Evolutionary conservation across 1,139 yeast species (phyloP).

Genomic region (Nakaseomyces kungkrabaensis): DNA sequence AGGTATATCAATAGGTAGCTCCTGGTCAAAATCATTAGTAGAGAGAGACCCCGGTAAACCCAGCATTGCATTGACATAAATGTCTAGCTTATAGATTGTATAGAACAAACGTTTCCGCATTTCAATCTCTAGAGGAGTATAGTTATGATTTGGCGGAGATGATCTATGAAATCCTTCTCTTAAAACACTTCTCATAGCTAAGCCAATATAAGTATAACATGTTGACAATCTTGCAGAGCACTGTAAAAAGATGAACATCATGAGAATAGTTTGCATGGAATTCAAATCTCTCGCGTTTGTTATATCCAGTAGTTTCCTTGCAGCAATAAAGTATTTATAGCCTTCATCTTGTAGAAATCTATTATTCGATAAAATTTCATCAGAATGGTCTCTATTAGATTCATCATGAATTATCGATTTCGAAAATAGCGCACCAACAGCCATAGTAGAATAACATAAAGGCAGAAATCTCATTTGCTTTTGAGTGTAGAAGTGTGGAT

Average conservation of each 20-base stretch:
- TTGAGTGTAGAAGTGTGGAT: slow-evolving; percentile 55
- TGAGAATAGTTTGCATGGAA: slow-evolving; percentile 63
- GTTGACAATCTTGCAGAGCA: slow-evolving; percentile 86
- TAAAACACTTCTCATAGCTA: slow-evolving; percentile 76
- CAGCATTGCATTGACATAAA: slow-evolving; percentile 78
- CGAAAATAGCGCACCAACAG: slow-evolving; percentile 67
- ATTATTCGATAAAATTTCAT: slow-evolving; percentile 29
- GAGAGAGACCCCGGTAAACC: slow-evolving; percentile 69
- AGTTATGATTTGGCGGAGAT: slow-evolving; percentile 34
- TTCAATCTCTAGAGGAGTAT: slow-evolving; percentile 78
- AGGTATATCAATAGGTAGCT: slow-evolving; percentile 72
- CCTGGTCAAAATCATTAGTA: slow-evolving; percentile 84
- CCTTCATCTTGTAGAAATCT: slow-evolving; percentile 66
- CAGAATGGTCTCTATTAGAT: slow-evolving; percentile 35
- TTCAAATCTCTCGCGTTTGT: slow-evolving; percentile 55
- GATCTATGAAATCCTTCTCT: slow-evolving; percentile 84
- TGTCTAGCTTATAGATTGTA: slow-evolving; percentile 86
- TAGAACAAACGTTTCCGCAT: slow-evolving; percentile 78
- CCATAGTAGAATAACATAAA: slow-evolving; percentile 61
- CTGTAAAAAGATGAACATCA: slow-evolving; percentile 66
- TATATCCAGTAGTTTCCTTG: slow-evolving; percentile 69
- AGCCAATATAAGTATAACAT: slow-evolving; percentile 88
- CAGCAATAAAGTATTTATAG: slow-evolving; percentile 78
- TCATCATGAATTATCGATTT: slow-evolving; percentile 37
- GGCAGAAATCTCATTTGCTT: slow-evolving; percentile 66